These are phyloP conservation scores for Heliamphora exappendiculata DNA, from an alignment of 148 eudicot genomes.

Conservation along the genomic window DNA sequence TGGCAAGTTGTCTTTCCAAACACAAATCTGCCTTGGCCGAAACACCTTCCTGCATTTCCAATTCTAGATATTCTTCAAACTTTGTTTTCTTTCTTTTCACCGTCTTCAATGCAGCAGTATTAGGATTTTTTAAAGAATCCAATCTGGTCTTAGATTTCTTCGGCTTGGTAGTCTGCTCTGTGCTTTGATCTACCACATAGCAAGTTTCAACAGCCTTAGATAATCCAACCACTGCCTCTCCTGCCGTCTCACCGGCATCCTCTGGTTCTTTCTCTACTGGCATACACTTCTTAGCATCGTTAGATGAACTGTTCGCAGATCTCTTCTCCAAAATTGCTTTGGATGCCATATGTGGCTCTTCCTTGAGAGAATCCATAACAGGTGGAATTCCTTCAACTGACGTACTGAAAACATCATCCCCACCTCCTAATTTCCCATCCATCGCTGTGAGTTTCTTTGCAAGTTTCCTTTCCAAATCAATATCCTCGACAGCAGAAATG, in stretches of 20 bases:
- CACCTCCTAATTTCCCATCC: slow-evolving; percentile 44
- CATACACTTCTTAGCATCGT: slow-evolving; percentile 24
- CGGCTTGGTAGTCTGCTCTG: neutral
- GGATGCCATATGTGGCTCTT: slow-evolving; percentile 6
- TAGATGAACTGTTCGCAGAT: slow-evolving; percentile 10
- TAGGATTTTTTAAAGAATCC: slow-evolving; percentile 11
- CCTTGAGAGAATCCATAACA: slow-evolving; percentile 25
- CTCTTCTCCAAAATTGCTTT: slow-evolving; percentile 12
- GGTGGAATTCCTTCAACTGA: slow-evolving; percentile 50
- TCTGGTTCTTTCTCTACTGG: slow-evolving; percentile 9
- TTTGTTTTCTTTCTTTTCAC: slow-evolving; percentile 43
- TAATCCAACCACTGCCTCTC: neutral
- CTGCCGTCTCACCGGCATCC: slow-evolving; percentile 2
- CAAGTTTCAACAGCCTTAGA: slow-evolving; percentile 4
- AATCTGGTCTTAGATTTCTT: slow-evolving; percentile 6
- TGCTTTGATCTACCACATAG: slow-evolving; percentile 1
- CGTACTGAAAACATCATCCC: slow-evolving; percentile 39
- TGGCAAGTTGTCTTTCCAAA: slow-evolving; percentile 59
- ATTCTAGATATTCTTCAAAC: slow-evolving; percentile 60
- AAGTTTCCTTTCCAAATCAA: slow-evolving; percentile 52
- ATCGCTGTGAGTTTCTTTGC: slow-evolving; percentile 66
- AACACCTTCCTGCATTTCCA: slow-evolving; percentile 28
- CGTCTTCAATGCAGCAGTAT: slow-evolving; percentile 5
- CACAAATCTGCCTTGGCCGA: slow-evolving; percentile 62
- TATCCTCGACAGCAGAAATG: slow-evolving; percentile 48